Percentiles rank a stretch among this genome's conserved stretches.
Evolutionary conservation across 192 early-diverging fungal genomes (phyloP).

Genomic region (Coemansia sp.): DNA sequence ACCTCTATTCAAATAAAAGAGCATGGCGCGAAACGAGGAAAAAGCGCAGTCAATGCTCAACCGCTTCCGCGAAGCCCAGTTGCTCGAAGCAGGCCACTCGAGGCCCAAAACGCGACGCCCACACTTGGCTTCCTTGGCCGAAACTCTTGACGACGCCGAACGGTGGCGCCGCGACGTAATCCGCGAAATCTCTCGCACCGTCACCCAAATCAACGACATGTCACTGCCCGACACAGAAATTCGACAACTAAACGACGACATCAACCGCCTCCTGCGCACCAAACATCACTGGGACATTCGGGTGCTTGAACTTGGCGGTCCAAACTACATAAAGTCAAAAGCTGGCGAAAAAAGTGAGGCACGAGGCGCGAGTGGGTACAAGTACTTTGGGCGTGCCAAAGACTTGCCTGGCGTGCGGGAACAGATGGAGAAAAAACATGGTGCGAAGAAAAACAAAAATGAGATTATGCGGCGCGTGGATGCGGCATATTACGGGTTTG

Average conservation of each 20-base stretch:
- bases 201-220: slow-evolving; percentile 90
- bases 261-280: slow-evolving; percentile 91
- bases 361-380: slow-evolving; percentile 88
- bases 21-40: slow-evolving; percentile 87
- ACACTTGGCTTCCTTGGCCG: slow-evolving; percentile 66
- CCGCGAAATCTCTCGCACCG: slow-evolving; percentile 83
- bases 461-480: slow-evolving; percentile 81
- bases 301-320: slow-evolving; percentile 89
- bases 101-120: slow-evolving; percentile 73
- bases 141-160: slow-evolving; percentile 77
- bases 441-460: slow-evolving; percentile 54
- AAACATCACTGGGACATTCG: slow-evolving; percentile 91
- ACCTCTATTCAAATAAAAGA: background rate
- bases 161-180: slow-evolving; percentile 90
- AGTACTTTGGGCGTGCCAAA: slow-evolving; percentile 96
- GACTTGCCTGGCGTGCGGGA: slow-evolving; percentile 93
- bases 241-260: slow-evolving; percentile 92
- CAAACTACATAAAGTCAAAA: slow-evolving; percentile 79
- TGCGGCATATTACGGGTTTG: slow-evolving; percentile 94
- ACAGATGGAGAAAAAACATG: slow-evolving; percentile 67
- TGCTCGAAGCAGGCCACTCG: slow-evolving; percentile 71
- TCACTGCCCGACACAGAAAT: slow-evolving; percentile 87
- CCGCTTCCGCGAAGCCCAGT: slow-evolving; percentile 94
- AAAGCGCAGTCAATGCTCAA: slow-evolving; percentile 99
- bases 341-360: slow-evolving; percentile 77